phyloP scores from a whole-genome alignment of 2,329 filamentous ascomycete species.

The Trichoderma sp. region DNA sequence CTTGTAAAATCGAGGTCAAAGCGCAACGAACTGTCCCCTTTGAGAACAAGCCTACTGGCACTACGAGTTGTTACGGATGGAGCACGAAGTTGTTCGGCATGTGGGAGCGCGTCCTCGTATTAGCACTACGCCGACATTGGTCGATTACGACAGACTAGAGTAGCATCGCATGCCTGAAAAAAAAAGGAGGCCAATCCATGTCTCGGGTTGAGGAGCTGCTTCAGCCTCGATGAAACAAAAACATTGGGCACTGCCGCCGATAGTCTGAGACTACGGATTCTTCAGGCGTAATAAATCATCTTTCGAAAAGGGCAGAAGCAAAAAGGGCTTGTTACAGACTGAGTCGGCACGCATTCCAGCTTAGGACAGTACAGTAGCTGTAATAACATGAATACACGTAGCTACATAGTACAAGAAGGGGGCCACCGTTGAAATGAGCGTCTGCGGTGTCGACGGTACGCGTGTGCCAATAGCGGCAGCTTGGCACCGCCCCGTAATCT shows the following conservation, averaged over 20 bases:
- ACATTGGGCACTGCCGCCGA: neutral
- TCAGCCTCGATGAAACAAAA: slow-evolving; percentile 7
- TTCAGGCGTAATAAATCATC: neutral
- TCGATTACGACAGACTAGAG: slow-evolving; percentile 14
- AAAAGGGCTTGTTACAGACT: neutral
- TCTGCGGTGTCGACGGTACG: slow-evolving; percentile 13
- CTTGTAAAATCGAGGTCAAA: neutral
- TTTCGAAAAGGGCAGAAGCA: neutral
- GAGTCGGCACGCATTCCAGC: slow-evolving; percentile 4
- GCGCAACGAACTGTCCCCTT: neutral
- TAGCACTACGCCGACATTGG: neutral
- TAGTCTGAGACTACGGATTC: neutral
- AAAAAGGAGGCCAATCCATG: slow-evolving; percentile 14
- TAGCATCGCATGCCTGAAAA: slow-evolving; percentile 10
- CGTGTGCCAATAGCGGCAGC: slow-evolving; percentile 9
- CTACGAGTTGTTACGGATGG: neutral
- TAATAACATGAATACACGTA: too few species aligned
- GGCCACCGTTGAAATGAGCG: neutral
- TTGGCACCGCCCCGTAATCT: slow-evolving; percentile 11
- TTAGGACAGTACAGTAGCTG: neutral
- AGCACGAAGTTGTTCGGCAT: neutral
- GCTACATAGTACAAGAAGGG: neutral
- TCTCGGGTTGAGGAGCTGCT: slow-evolving; percentile 1
- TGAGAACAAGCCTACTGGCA: neutral
- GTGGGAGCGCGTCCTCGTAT: slow-evolving; percentile 10